Base-by-base conservation (phyloP, 495 filamentous ascomycete species). In the Lasiosphaeria hispida region DNA sequence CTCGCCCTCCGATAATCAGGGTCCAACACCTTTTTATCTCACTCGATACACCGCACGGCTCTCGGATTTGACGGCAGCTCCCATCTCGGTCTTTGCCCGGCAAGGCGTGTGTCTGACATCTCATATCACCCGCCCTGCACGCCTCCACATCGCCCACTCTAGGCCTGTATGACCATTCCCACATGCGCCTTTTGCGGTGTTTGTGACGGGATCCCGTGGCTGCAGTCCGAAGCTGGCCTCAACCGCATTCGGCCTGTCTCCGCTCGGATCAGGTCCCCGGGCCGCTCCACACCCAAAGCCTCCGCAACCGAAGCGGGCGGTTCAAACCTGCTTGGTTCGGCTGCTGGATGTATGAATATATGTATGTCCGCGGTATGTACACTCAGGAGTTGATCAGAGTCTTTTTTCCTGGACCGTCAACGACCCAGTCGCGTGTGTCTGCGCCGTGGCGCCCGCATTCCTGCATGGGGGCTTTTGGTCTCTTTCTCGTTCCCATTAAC, bases 261-360 rank as follows among this genome's bases (percentile, higher is more conserved):
- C 55, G 49, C 59, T 58, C 63, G 62, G 64, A 63, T 60, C 40
- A 48, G 15, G 41, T 57, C 51, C 59, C 66, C 53, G 53, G 63
- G 61, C 66, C 63, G 58, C 60, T 57, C 58, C 38, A 58, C 53
- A 41, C 42, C n/a, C 34, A 19, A 37, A 18, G 43, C 40, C 51
- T 53, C 48, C 56, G 58, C 40, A 53, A 48, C 62, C 62, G 65
- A 64, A 59, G 59, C 8, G 41, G 43, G 56, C 19, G 14, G 48
- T 40, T 36, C 39, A 34, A 34, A 15, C 17, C n/a, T 19, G 52
- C 33, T 33, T 34, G 23, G 19, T 36, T 36, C 19, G 15, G 23
- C n/a, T 36, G 19, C 23, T 30, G 23, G 23, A 30, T 30, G 23
- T 30, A 30, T 30, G 23, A 30, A 30, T 30, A 2, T 30, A 30